Percentiles rank a stretch among this genome's conserved stretches.
Conservation (phyloP, 2,329 filamentous ascomycete species). For the Fusarium sp. region DNA sequence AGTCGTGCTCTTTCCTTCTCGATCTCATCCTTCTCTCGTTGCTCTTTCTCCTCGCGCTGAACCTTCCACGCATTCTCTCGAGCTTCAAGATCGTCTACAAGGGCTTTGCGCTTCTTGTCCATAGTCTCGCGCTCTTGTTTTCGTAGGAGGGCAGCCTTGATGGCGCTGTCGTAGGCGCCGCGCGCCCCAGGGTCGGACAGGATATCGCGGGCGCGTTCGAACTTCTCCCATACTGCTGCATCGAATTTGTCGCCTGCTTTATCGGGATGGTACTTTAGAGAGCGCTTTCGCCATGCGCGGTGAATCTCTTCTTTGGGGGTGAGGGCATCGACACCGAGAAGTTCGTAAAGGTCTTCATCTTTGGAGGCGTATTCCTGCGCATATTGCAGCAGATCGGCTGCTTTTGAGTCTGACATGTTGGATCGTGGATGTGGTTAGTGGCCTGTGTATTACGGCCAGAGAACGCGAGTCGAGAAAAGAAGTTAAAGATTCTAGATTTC, state of each 20-base stretch:
- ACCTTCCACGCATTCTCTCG: constrained; percentile 75
- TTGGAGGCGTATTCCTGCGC: constrained; percentile 69
- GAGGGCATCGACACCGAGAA: constrained; percentile 74
- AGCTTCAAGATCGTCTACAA: constrained; percentile 88
- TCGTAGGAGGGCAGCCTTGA: constrained; percentile 76
- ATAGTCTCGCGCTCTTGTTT: constrained; percentile 78
- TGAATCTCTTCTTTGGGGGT: constrained; percentile 79
- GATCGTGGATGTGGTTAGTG: background rate
- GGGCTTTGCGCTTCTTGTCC: constrained; percentile 75
- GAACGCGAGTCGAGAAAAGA: background rate
- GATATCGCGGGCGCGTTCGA: constrained; percentile 88
- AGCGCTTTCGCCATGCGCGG: constrained; percentile 84
- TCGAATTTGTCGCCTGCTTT: constrained; percentile 82
- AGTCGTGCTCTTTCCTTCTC: constrained; percentile 53
- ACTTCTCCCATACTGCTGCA: constrained; percentile 83
- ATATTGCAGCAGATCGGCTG: constrained; percentile 63
- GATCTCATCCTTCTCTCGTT: constrained; percentile 49
- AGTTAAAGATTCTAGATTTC: background rate
- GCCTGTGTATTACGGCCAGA: background rate
- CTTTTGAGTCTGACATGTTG: constrained; percentile 50
- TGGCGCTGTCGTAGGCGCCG: constrained; percentile 80
- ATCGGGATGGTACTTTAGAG: constrained; percentile 93
- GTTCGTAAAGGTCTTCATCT: constrained; percentile 80
- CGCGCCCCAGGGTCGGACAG: constrained; percentile 77
- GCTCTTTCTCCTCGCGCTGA: constrained; percentile 62